phyloP scores from a whole-genome alignment of 2,329 filamentous ascomycete genomes.

The Diaporthe helianthi region DNA sequence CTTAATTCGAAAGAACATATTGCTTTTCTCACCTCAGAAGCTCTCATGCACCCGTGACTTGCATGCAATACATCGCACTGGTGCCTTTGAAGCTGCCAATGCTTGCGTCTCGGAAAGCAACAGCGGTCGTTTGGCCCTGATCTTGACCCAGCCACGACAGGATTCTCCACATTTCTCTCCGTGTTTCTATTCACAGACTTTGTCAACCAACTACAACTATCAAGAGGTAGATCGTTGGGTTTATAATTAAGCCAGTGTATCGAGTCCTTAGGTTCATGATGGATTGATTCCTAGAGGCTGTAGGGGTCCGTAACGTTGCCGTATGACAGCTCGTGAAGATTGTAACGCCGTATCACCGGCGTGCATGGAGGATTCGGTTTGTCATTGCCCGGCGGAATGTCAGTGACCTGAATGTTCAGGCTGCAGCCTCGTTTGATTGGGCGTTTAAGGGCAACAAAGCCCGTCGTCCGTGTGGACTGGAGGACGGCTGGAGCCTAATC shows the following conservation, averaged over 20 bases:
- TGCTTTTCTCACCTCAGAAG: neutral
- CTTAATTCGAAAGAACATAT: constrained; percentile 4
- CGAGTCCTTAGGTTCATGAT: neutral
- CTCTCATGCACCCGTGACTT: neutral
- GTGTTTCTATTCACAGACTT: neutral
- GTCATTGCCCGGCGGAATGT: neutral
- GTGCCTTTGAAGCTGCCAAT: neutral
- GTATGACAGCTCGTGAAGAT: neutral
- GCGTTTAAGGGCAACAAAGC: constrained; percentile 1
- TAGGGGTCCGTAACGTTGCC: neutral
- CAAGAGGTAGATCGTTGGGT: neutral
- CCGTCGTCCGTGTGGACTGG: neutral
- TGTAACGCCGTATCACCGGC: neutral
- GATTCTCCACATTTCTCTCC: neutral
- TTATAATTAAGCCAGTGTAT: neutral
- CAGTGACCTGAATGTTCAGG: neutral
- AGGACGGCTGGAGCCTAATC: neutral
- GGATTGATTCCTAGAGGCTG: neutral
- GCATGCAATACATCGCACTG: neutral
- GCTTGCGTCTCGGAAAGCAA: neutral
- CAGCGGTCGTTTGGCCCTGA: neutral
- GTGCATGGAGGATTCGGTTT: neutral
- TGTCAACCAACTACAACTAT: neutral
- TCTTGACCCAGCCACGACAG: neutral
- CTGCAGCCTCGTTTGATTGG: constrained; percentile 1